Base-by-base conservation (phyloP, 2,329 filamentous ascomycete species). In the Reticulascus tulasneorum region DNA sequence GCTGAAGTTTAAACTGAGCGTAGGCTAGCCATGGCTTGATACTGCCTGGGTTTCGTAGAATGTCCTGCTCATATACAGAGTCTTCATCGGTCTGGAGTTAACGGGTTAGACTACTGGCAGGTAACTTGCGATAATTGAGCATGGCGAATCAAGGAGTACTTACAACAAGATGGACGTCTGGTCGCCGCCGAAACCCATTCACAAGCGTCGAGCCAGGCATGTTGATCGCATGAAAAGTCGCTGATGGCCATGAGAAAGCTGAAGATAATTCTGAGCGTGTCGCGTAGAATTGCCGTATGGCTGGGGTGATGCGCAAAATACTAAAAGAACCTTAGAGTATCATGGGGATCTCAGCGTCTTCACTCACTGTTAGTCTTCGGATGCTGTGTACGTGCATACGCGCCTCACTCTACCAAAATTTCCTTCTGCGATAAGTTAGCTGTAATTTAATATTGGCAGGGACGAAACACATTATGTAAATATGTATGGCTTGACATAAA, bases 21-120 rank as follows among this genome's bases (percentile, higher is more conserved):
- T 97, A 98, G 49, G 88, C 82, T 40, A 98, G 76, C 93, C 93
- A 98, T 54, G 93, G 90, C 64, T 91, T 94, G 49, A 91, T 80
- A 59, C 82, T 93, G 53, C 83, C 84, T 8, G 82, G 79, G 54
- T 94, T 87, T 50, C 90, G 86, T 47, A 93, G 70, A 43, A 97
- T 81, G 61, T 98, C 93, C 65, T 96, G 90, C 67, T 98, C 94
- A 71, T 97, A 98, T 43, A 94, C 78, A 37, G 86, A 83, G 66
- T 98, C 93, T 66, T 94, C 88, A 57, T 89, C 86, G 51, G 81
- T 75, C 79, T 91, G 47, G 3, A 51, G 48, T n/a, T 52, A 51
- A 23, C 25, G 21, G n/a, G 48, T 57, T 42, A 67, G 52, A 47
- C 38, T 21, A 8, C 23, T 18, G 18, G n/a, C 5, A 11, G 11